A percentile compares a stretch with the other conserved stretches of the same genome.
These are phyloP conservation scores for Ganoderma boninense DNA, from an alignment of 1,284 basidiomycete species.

Conservation along the genomic window DNA sequence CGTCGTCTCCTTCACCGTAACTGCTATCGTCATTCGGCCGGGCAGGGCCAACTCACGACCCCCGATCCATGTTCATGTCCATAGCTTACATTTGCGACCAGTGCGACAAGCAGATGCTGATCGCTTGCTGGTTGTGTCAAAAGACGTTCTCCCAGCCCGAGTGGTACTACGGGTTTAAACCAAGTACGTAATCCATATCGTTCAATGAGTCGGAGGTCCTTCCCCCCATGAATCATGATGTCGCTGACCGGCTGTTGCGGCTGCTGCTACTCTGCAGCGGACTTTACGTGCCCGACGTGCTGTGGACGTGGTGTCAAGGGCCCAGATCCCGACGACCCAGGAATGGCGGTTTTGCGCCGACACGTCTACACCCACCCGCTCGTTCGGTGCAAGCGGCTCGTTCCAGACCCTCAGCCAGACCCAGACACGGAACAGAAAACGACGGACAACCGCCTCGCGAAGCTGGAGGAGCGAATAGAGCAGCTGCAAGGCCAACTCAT, in stretches of 20 bases:
- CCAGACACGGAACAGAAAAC: not conserved
- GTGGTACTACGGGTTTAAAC: conserved; percentile 12
- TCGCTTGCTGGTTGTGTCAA: conserved; percentile 9
- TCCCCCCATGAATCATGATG: too few species aligned
- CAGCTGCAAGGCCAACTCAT: conserved; percentile 13
- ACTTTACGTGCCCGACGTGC: conserved; percentile 18
- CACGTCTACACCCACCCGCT: conserved; percentile 14
- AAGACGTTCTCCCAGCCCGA: conserved; percentile 14
- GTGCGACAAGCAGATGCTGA: conserved; percentile 9
- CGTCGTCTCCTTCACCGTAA: not conserved
- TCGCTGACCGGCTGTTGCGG: not conserved
- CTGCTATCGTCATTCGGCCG: not conserved
- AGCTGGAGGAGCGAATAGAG: conserved; percentile 21
- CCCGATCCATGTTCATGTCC: too few species aligned
- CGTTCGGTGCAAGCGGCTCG: conserved; percentile 10
- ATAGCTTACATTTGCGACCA: conserved; percentile 12
- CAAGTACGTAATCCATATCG: not conserved
- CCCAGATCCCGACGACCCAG: not conserved
- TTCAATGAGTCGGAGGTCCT: too few species aligned
- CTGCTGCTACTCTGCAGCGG: conserved; percentile 11
- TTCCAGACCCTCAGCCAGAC: not conserved
- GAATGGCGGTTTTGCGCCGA: not conserved
- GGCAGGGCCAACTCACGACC: not conserved
- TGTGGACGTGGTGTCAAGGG: conserved; percentile 9
- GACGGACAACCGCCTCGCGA: conserved; percentile 10